phyloP scores from a whole-genome alignment of 306 rosid genomes.

The Cicer bijugum region DNA sequence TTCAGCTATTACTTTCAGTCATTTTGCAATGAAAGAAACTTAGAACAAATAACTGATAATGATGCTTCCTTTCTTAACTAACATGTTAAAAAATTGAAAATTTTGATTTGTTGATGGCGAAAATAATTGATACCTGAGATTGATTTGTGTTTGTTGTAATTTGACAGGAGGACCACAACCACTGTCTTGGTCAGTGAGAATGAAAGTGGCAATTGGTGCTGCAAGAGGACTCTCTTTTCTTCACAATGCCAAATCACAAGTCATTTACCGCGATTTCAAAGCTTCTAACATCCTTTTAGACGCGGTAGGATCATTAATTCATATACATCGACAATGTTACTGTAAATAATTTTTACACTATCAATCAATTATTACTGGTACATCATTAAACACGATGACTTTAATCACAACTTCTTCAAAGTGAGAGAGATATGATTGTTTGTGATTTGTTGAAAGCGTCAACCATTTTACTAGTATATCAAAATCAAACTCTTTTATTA shows the following conservation, averaged over 20 bases:
- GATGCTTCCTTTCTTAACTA: slow-evolving; percentile 11
- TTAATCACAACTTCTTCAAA: not conserved
- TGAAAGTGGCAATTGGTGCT: slow-evolving; percentile 92
- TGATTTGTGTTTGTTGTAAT: slow-evolving; percentile 30
- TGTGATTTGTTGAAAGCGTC: no score
- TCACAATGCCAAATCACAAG: slow-evolving; percentile 88
- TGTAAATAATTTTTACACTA: no score
- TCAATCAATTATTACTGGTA: no score
- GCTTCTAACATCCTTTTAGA: slow-evolving; percentile 93
- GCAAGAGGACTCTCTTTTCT: slow-evolving; percentile 95
- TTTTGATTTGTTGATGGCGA: slow-evolving; percentile 10
- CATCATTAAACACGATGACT: no score
- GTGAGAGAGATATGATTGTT: no score
- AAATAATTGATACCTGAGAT: not conserved
- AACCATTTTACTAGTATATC: no score
- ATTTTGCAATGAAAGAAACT: slow-evolving; percentile 21
- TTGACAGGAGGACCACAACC: slow-evolving; percentile 87
- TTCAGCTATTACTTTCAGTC: slow-evolving; percentile 23
- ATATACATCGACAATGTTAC: no score
- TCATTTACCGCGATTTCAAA: slow-evolving; percentile 96
- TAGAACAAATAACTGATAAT: slow-evolving; percentile 3
- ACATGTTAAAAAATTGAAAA: slow-evolving; percentile 5
- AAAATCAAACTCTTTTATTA: not conserved
- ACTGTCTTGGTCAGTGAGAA: slow-evolving; percentile 85
- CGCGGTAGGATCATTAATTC: slow-evolving; percentile 57